Evolutionary conservation across 202 grass and related monocot species (phyloP).

Genomic region (Carex sylvatica): DNA sequence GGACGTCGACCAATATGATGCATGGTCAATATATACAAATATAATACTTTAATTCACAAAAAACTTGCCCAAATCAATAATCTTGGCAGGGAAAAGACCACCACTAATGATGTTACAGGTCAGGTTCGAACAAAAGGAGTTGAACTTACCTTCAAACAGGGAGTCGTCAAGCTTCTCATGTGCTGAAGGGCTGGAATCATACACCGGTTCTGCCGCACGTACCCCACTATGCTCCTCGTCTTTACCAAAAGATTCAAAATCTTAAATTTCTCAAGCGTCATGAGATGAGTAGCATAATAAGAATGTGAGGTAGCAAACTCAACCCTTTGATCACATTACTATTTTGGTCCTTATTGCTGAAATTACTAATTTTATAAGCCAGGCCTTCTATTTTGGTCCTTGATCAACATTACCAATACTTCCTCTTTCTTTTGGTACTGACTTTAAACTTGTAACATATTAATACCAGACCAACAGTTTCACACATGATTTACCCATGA

Average conservation of each 20-base stretch:
- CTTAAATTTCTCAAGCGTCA: background rate
- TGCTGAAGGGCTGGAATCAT: conserved; percentile 68
- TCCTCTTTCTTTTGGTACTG: background rate
- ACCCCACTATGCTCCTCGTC: conserved; percentile 32
- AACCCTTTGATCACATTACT: background rate
- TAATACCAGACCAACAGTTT: background rate
- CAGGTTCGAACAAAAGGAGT: background rate
- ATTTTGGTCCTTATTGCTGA: background rate
- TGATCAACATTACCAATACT: background rate
- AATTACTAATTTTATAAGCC: background rate
- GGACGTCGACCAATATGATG: background rate
- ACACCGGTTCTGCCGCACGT: conserved; percentile 49
- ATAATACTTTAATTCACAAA: background rate
- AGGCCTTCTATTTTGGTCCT: background rate
- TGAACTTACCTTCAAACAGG: conserved; percentile 44
- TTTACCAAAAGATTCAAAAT: conserved; percentile 37
- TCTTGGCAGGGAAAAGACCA: background rate
- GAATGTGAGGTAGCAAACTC: background rate
- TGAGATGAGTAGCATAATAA: conserved; percentile 8
- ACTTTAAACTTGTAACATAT: background rate
- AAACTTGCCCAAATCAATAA: background rate
- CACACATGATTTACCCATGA: background rate
- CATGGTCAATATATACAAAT: background rate
- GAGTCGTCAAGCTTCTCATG: conserved; percentile 43
- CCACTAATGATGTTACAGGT: background rate